Percentiles rank a stretch among this genome's conserved stretches.
These are phyloP conservation scores for Extremus antarcticus DNA, from an alignment of 495 filamentous ascomycete genomes.

Conservation along the genomic window DNA sequence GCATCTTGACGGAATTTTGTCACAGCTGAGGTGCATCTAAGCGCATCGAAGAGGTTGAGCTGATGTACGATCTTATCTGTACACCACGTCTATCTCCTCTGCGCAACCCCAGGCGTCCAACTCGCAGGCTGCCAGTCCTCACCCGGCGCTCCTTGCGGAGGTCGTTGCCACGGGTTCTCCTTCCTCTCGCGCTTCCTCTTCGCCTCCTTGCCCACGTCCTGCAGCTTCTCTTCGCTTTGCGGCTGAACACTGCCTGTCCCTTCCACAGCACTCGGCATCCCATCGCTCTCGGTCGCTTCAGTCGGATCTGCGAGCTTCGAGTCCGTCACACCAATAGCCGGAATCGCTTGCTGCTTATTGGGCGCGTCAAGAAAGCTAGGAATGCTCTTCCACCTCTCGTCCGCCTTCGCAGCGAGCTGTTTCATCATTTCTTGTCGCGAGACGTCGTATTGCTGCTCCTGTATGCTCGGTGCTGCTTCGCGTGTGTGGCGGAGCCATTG, in stretches of 20 bases:
- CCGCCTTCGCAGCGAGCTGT: constrained; percentile 62
- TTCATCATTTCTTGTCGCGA: constrained; percentile 58
- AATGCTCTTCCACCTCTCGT: constrained; percentile 78
- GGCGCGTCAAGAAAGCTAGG: constrained; percentile 52
- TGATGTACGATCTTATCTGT: background rate
- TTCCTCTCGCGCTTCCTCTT: constrained; percentile 18
- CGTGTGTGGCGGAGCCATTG: constrained; percentile 92
- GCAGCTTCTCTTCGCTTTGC: background rate
- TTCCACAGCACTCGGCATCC: constrained; percentile 17
- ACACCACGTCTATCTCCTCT: constrained; percentile 2
- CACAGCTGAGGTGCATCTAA: too few species aligned
- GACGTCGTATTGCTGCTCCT: constrained; percentile 64
- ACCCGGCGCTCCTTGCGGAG: constrained; percentile 41
- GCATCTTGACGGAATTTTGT: too few species aligned
- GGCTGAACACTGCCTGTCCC: constrained; percentile 16
- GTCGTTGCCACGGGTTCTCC: constrained; percentile 49
- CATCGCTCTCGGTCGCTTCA: constrained; percentile 17
- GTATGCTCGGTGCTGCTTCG: constrained; percentile 52
- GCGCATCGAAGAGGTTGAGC: too few species aligned
- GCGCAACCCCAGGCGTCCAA: constrained; percentile 47
- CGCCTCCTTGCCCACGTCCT: constrained; percentile 17
- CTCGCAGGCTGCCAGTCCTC: constrained; percentile 67
- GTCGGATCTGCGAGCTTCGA: constrained; percentile 26
- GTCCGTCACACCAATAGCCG: constrained; percentile 23
- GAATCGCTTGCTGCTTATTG: constrained; percentile 34